A percentile compares a stretch with the other conserved stretches of the same genome.
phyloP scores from a whole-genome alignment of 208 protist species.

The Leptomonas seymouri region DNA sequence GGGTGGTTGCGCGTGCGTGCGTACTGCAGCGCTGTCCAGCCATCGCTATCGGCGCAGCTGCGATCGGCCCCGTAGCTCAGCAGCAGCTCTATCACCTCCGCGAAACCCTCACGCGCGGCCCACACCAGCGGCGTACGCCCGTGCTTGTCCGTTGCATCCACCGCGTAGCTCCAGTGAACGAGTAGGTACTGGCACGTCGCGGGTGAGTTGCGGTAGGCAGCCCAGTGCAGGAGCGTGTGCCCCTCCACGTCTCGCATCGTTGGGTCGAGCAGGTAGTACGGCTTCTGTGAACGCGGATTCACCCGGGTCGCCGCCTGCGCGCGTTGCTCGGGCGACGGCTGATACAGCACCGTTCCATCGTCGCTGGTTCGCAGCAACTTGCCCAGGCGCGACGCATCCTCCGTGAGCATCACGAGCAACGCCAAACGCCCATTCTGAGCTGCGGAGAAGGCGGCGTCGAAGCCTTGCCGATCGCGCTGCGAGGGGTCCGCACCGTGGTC shows the following conservation, averaged over 20 bases:
- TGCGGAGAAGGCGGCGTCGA: constrained; percentile 67
- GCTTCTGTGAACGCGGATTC: constrained; percentile 27
- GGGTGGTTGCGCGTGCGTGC: constrained; percentile 60
- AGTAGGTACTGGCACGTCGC: constrained; percentile 73
- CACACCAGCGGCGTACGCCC: constrained; percentile 78
- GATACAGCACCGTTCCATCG: constrained; percentile 23
- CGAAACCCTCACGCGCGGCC: constrained; percentile 79
- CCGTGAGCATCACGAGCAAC: constrained; percentile 62
- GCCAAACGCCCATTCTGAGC: constrained; percentile 54
- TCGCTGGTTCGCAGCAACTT: constrained; percentile 25
- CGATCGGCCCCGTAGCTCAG: constrained; percentile 49
- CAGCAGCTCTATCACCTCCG: constrained; percentile 68
- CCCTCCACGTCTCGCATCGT: constrained; percentile 51
- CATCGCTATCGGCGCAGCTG: constrained; percentile 44
- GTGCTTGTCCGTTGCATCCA: constrained; percentile 47
- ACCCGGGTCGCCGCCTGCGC: constrained; percentile 13
- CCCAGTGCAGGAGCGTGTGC: constrained; percentile 82
- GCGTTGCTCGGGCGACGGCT: constrained; percentile 24
- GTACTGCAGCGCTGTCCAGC: constrained; percentile 66
- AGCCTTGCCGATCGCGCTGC: constrained; percentile 55
- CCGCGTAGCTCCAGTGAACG: constrained; percentile 58
- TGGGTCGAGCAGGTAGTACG: constrained; percentile 52
- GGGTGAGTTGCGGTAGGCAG: constrained; percentile 66
- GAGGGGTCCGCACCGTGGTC: constrained; percentile 67
- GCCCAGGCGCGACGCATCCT: constrained; percentile 32